phyloP scores from a whole-genome alignment of 257 asterid genomes.

The Solanum chaucha region DNA sequence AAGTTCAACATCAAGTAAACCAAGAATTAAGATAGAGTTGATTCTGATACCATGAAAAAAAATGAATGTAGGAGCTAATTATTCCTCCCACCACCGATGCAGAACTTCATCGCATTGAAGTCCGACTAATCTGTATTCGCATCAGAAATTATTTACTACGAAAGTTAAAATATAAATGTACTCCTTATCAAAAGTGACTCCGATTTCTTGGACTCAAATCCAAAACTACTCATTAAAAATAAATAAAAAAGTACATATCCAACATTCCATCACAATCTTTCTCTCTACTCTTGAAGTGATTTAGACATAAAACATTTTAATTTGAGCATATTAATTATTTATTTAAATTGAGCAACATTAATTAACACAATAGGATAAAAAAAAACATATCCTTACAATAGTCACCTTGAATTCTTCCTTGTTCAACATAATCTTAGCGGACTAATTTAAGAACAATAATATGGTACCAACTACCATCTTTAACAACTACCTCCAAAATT shows the following conservation, averaged over 20 bases:
- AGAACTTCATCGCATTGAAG: not conserved
- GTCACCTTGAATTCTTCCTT: not conserved
- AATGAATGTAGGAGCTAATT: not conserved
- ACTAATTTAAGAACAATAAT: not conserved
- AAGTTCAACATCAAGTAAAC: not conserved
- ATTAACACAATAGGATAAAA: not conserved
- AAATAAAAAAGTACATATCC: not conserved
- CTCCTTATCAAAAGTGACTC: not conserved
- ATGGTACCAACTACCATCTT: not conserved
- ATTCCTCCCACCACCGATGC: not conserved
- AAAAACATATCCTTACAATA: not conserved
- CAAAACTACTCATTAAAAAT: not conserved
- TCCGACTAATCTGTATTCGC: not conserved
- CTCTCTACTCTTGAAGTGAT: not conserved
- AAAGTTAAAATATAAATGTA: too few relatives aligned
- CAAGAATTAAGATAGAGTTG: not conserved
- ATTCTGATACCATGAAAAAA: not conserved
- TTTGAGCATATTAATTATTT: not conserved
- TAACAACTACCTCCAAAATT: not conserved
- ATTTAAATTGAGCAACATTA: too few relatives aligned
- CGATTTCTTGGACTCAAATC: fast-evolving
- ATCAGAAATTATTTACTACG: not conserved
- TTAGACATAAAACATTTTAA: not conserved
- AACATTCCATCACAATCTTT: not conserved
- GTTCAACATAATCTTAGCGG: not conserved